phyloP scores from a whole-genome alignment of 768 basidiomycete species.

The Suillus paluster region DNA sequence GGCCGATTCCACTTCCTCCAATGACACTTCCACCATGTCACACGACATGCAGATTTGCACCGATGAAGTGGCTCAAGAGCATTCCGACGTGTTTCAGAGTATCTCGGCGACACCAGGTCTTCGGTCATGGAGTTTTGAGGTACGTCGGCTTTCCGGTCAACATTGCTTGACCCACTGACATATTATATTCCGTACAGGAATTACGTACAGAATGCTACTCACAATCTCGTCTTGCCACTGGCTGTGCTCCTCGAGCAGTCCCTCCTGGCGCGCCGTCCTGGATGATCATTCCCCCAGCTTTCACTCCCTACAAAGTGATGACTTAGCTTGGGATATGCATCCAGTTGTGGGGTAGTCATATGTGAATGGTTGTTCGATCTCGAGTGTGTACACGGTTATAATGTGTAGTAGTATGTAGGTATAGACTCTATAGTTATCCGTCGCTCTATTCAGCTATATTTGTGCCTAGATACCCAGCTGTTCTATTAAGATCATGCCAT shows the following conservation, averaged over 20 bases:
- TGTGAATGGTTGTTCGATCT: not conserved
- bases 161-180: not conserved
- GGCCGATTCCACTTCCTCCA: not conserved
- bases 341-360: not conserved
- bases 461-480: not conserved
- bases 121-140: constrained; percentile 30
- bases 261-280: constrained; percentile 14
- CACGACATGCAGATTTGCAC: constrained; percentile 5
- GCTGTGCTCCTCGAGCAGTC: constrained; percentile 22
- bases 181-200: constrained; percentile 20
- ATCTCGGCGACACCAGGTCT: constrained; percentile 32
- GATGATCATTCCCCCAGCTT: constrained; percentile 34
- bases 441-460: constrained; percentile 1
- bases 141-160: not conserved
- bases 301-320: constrained; percentile 21
- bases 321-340: not conserved
- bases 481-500: constrained; percentile 47
- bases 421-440: constrained; percentile 5
- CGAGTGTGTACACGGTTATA: constrained; percentile 14
- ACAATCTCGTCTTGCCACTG: constrained; percentile 30
- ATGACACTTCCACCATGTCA: not conserved
- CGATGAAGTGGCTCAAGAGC: constrained; percentile 3
- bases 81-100: constrained; percentile 22
- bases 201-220: constrained; percentile 36
- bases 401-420: constrained; percentile 13